A percentile compares a stretch with the other conserved stretches of the same genome.
Evolutionary conservation across 345 rosid genomes (phyloP).

Genomic region (Diplotaxis tenuifolia): DNA sequence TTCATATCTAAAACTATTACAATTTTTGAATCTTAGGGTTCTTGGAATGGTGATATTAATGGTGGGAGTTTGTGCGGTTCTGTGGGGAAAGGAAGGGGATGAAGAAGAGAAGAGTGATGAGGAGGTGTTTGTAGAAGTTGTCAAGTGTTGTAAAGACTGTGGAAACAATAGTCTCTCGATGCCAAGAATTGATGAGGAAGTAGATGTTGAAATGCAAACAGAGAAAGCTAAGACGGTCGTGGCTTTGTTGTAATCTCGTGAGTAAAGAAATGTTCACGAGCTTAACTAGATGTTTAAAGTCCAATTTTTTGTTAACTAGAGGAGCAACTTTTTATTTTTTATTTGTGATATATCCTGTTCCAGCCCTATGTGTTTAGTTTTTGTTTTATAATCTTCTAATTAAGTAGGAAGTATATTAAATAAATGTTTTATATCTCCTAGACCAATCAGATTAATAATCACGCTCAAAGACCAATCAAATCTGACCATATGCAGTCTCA

Average conservation of each 20-base stretch:
- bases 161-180: conserved; percentile 6
- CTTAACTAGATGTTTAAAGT: conserved; percentile 13
- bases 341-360: conserved; percentile 26
- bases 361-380: conserved; percentile 1
- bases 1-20: neutral
- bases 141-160: conserved; percentile 16
- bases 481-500: too few relatives aligned
- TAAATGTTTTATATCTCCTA: neutral
- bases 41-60: conserved; percentile 59
- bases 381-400: conserved; percentile 1
- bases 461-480: too few relatives aligned
- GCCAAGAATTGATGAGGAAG: conserved; percentile 36
- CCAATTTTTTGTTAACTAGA: neutral
- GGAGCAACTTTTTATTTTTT: conserved; percentile 20
- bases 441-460: neutral
- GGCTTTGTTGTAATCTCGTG: conserved; percentile 14
- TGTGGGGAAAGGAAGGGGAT: conserved; percentile 93
- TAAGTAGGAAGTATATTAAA: neutral
- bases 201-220: conserved; percentile 35
- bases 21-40: conserved; percentile 43
- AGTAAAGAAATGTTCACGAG: conserved; percentile 13
- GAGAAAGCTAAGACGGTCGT: conserved; percentile 21
- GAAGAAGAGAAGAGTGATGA: conserved; percentile 33
- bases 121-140: conserved; percentile 24
- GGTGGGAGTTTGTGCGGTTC: conserved; percentile 65